Base-by-base conservation (phyloP, 768 basidiomycete genomes). In the Tricholoma terreum region DNA sequence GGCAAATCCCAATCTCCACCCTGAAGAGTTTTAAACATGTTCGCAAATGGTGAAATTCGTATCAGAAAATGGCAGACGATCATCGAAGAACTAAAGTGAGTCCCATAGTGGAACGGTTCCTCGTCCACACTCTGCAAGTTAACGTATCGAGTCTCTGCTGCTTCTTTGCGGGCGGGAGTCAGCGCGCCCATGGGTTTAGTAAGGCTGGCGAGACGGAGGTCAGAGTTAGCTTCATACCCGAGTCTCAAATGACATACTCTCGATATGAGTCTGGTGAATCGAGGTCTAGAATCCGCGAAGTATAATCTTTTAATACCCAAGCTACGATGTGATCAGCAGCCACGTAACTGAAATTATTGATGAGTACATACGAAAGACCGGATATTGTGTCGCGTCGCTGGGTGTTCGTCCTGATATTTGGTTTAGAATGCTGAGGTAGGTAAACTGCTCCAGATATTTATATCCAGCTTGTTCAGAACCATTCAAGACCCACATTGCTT, bases 21-120 rank as follows among this genome's bases (percentile, higher is more conserved):
- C 84, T 96, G 76, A 31, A 97, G 72, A 2, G 90, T 92, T 73
- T 94, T 92, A 79, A 95, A 98, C 88, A 96, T 95, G 66, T 89
- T 86, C 22, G 94, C 95, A 69, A 90, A 98, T 0, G 95, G 95
- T 12, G 88, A 85, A 64, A 95, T 74, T 19, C 95, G 82, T 54
- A 98, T 95, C 63, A 96, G 73, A 74, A 90, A 97, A 63, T 96
- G 94, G 74, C 93, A 95, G 45, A 94, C 91, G 57, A 94, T 96
- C 94, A 97, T 97, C 2, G 93, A 95, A 9, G 93, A 95, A 67
- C 90, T 92, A 66, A 94, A 98, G 68, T 98, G 95, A 0, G 95
- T 97, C 42, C 95, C 90, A 59, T 92, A 94, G 66, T 93, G 90
- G 71, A 96, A 96, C 0, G 94, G 94, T 34, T 84, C 81, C 72